Conservation (phyloP, 768 basidiomycete genomes). For the Tylopilus rubrobrunneus region DNA sequence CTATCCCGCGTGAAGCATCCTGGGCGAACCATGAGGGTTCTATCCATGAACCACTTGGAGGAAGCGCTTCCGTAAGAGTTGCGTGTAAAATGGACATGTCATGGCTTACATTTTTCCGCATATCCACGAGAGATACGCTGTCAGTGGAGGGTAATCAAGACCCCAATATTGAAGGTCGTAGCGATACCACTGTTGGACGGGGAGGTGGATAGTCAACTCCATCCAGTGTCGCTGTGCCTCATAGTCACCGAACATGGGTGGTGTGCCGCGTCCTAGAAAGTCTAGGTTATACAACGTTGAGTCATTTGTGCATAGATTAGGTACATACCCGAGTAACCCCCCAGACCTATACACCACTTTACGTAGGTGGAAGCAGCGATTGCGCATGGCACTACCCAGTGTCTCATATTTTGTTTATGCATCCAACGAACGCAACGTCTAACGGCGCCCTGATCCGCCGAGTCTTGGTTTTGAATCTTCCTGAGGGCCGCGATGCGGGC, state of each 20-base stretch:
- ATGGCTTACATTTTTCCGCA: conserved; percentile 67
- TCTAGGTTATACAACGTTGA: background rate
- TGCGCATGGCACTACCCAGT: conserved; percentile 54
- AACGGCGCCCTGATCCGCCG: conserved; percentile 41
- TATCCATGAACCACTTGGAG: conserved; percentile 44
- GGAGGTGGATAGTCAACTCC: conserved; percentile 81
- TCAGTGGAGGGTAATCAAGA: conserved; percentile 91
- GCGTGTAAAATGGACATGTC: conserved; percentile 12
- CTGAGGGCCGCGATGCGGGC: conserved; percentile 12
- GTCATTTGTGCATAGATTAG: background rate
- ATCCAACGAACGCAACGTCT: conserved; percentile 75
- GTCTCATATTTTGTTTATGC: conserved; percentile 60
- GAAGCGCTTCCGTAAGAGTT: conserved; percentile 3
- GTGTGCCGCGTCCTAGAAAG: conserved; percentile 54
- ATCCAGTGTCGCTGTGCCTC: conserved; percentile 96
- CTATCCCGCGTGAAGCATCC: conserved; percentile 66
- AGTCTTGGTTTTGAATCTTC: conserved; percentile 13
- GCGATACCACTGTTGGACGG: conserved; percentile 76
- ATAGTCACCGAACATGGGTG: conserved; percentile 89
- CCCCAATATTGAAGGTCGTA: conserved; percentile 93
- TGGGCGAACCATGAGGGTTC: conserved; percentile 68
- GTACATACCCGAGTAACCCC: conserved; percentile 75
- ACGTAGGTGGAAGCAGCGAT: conserved; percentile 53
- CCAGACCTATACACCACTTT: conserved; percentile 69
- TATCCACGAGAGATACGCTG: conserved; percentile 84